phyloP scores from a whole-genome alignment of 441 rosid species.

The Kokia cookei region DNA sequence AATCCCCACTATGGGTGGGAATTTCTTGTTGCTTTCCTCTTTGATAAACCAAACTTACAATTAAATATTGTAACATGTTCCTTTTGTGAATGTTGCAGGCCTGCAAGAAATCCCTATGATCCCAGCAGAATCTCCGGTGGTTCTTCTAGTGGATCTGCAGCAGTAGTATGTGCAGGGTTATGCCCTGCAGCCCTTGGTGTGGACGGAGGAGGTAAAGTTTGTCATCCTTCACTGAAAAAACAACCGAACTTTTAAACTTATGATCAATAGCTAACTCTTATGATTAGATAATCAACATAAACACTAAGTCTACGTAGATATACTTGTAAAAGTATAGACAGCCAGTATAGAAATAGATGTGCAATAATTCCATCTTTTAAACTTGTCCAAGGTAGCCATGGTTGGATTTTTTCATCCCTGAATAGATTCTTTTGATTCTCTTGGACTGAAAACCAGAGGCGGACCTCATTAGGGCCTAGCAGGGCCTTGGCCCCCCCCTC shows the following conservation, averaged over 20 bases:
- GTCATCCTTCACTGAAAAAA: neutral
- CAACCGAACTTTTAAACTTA: neutral
- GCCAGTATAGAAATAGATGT: neutral
- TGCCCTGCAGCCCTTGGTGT: constrained; percentile 85
- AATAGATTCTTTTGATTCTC: neutral
- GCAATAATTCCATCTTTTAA: neutral
- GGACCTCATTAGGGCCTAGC: no score
- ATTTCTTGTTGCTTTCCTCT: neutral
- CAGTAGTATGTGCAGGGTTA: constrained; percentile 62
- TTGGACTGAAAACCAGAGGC: neutral
- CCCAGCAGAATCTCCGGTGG: constrained; percentile 50
- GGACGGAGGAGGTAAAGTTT: constrained; percentile 66
- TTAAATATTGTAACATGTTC: neutral
- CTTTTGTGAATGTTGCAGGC: constrained; percentile 23
- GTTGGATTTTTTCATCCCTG: neutral
- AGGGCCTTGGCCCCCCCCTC: no score
- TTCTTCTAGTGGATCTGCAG: constrained; percentile 80
- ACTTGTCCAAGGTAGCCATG: neutral
- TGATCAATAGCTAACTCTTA: neutral
- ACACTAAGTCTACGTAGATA: neutral
- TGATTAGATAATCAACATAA: neutral
- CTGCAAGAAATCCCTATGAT: constrained; percentile 57
- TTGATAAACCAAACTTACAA: neutral
- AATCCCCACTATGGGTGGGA: constrained; percentile 72
- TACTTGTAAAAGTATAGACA: neutral